Evolutionary conservation across 169 alveolate species (phyloP).

Genomic region (Plasmodium gonderi): DNA sequence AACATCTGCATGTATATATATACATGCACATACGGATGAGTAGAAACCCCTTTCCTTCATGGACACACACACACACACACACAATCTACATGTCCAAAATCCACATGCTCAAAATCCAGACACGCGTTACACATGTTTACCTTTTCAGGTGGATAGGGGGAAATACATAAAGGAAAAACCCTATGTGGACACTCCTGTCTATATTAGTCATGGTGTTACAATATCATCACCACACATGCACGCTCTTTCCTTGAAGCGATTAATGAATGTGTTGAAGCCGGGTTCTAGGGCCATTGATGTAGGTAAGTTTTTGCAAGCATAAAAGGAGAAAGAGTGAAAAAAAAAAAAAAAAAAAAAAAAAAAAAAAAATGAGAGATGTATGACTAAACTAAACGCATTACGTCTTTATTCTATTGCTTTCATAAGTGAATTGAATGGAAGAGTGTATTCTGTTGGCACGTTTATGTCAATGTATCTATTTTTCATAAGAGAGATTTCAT

Average conservation of each 20-base stretch:
- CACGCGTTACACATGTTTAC: neutral
- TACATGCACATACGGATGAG: neutral
- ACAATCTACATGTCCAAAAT: too few relatives aligned
- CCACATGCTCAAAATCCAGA: too few relatives aligned
- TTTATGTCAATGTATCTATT: neutral
- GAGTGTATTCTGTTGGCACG: neutral
- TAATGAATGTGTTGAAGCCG: slow-evolving; percentile 66
- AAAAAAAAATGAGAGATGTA: neutral
- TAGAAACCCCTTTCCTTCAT: too few relatives aligned
- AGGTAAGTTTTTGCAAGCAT: slow-evolving; percentile 6
- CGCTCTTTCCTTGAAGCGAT: slow-evolving; percentile 57
- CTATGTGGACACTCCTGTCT: slow-evolving; percentile 69
- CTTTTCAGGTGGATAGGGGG: slow-evolving; percentile 68
- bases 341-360: neutral
- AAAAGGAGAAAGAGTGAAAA: neutral
- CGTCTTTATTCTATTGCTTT: neutral
- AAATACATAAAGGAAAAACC: slow-evolving; percentile 67
- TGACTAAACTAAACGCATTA: neutral
- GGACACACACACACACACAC: too few relatives aligned
- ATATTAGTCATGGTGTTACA: slow-evolving; percentile 72
- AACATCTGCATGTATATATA: neutral
- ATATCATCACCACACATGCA: slow-evolving; percentile 75
- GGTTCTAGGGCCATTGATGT: slow-evolving; percentile 74
- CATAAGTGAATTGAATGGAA: too few relatives aligned
- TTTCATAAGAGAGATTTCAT: neutral